Percentiles rank a stretch among this genome's conserved stretches.
Conservation (phyloP, 805 yeast species). For the Metschnikowia anglica region DNA sequence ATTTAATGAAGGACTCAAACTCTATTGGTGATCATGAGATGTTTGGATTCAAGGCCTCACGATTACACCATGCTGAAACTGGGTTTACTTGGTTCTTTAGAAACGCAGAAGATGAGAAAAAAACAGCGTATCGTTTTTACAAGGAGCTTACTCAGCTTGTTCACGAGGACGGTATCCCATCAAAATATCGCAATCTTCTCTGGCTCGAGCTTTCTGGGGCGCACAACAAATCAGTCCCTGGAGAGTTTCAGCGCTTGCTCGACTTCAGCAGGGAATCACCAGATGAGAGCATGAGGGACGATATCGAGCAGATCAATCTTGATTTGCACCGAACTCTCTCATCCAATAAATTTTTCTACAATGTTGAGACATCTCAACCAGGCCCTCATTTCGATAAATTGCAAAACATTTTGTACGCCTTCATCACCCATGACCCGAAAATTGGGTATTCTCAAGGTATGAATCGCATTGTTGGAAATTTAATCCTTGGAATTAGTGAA, state of each 20-base stretch:
- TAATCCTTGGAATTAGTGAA: conserved; percentile 39
- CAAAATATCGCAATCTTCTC: conserved; percentile 44
- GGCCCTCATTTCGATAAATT: conserved; percentile 55
- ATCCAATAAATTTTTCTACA: conserved; percentile 48
- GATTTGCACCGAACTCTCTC: conserved; percentile 59
- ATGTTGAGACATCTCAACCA: conserved; percentile 38
- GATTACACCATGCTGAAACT: conserved; percentile 24
- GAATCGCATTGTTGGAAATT: conserved; percentile 57
- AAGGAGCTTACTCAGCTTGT: conserved; percentile 30
- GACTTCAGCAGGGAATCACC: conserved; percentile 1
- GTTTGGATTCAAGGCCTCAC: conserved; percentile 42
- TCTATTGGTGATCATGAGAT: conserved; percentile 22
- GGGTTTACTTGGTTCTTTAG: conserved; percentile 11
- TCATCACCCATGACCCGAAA: conserved; percentile 44
- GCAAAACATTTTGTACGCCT: conserved; percentile 49
- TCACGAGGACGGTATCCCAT: conserved; percentile 46
- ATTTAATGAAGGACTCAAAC: conserved; percentile 18
- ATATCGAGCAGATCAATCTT: conserved; percentile 49
- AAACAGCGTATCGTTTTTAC: conserved; percentile 9
- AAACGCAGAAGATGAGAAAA: conserved; percentile 23
- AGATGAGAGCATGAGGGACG: conserved; percentile 14
- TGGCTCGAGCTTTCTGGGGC: conserved; percentile 61
- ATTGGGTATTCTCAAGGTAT: conserved; percentile 62
- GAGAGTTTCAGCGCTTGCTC: conserved; percentile 42
- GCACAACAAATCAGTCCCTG: conserved; percentile 42